Evolutionary conservation across 176 grass and related monocot species (phyloP), one percentile per base, ranked within the genome.

Genomic region (Oryza longistaminata): DNA sequence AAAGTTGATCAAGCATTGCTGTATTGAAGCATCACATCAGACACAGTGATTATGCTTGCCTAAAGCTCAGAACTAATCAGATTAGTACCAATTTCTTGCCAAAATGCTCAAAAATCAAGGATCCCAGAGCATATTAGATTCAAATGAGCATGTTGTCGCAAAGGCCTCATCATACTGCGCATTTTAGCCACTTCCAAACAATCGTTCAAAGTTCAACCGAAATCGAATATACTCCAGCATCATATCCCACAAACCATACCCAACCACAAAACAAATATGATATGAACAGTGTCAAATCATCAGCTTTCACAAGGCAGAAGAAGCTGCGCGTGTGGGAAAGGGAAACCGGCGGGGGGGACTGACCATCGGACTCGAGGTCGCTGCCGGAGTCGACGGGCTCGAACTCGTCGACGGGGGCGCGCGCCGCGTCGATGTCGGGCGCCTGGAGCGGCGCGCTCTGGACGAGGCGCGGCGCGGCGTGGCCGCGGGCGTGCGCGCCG

Each of bases 361-460:
- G 7, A 98, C 96, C 96, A 61, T 98, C 93, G 37, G 49, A 35
- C 80, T 98, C 96, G 60, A 91, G 78, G 81, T 95, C 93, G 52
- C 88, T 92, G 49, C 96, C 96, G 26, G 70, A 48, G 58, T 98
- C 90, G 27, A 95, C 50, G 33, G 85, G 91, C n/a, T 85, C 90
- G 78, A 98, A 98, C 81, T 95, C 96, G 1, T 75, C 81, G 17
- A 65, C 74, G 40, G 76, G 89, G 0, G 67, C 87, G 6, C 80
- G 85, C 17, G 66, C 58, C 11, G 66, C 88, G 46, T 78, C 87
- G 53, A 75, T 3, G 34, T 95, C 83, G 3, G 92, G 87, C 6
- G 89, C 77, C 88, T 98, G 96, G 27, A 98, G 91, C 11, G 71
- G 2, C 24, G 84, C 62, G 65, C 79, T 85, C 86, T 90, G 89